Evolutionary conservation across 495 filamentous ascomycete species (phyloP).

Genomic region (Podospora bellae-mahoneyi): DNA sequence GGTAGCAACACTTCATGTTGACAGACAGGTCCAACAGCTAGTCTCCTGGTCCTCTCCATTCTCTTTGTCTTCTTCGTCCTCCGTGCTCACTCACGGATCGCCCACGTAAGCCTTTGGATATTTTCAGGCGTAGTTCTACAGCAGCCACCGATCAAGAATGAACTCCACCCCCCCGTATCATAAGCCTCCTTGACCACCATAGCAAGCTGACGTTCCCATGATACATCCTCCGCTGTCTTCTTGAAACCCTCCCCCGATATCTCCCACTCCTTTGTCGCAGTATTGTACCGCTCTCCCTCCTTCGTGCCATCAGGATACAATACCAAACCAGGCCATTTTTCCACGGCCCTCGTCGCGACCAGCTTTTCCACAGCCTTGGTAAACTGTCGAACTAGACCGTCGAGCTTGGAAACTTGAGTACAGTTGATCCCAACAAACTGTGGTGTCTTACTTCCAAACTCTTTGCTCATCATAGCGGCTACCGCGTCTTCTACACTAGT

Average conservation of each 20-base stretch:
- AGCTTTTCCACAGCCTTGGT: conserved; percentile 40
- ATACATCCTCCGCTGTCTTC: conserved; percentile 24
- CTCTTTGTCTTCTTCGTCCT: no score
- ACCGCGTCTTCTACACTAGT: conserved; percentile 46
- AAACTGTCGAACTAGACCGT: conserved; percentile 45
- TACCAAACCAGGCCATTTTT: conserved; percentile 53
- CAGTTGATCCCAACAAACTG: conserved; percentile 68
- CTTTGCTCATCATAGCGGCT: conserved; percentile 37
- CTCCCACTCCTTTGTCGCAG: conserved; percentile 57
- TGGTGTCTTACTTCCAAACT: conserved; percentile 33
- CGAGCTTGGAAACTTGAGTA: conserved; percentile 55
- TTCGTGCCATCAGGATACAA: conserved; percentile 68
- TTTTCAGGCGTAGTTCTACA: conserved; percentile 54
- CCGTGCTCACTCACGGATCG: no score
- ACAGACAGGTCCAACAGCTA: no score
- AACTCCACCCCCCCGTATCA: conserved; percentile 53
- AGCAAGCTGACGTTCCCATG: conserved; percentile 56
- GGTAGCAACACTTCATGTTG: no score
- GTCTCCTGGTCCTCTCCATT: no score
- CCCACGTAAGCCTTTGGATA: conserved; percentile 30
- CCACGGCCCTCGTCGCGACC: conserved; percentile 27
- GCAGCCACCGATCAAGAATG: conserved; percentile 58
- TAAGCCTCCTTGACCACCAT: conserved; percentile 54
- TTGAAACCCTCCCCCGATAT: conserved; percentile 25
- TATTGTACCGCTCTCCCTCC: conserved; percentile 59